A percentile compares a stretch with the other conserved stretches of the same genome.
phyloP scores from a whole-genome alignment of 495 filamentous ascomycete species.

The Apodospora peruviana region DNA sequence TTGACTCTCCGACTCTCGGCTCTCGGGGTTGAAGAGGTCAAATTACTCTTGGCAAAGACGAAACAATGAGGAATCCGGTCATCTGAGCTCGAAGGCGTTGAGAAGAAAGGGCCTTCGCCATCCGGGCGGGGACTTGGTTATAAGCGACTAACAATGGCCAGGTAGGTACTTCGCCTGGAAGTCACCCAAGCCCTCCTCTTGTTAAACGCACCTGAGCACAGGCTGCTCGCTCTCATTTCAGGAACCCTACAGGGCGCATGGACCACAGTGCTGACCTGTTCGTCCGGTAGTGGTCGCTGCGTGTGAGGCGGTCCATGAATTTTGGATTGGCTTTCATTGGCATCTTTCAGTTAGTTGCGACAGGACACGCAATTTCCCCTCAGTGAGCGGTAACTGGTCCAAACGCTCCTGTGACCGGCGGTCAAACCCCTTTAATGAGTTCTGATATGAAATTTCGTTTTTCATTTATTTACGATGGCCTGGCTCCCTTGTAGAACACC shows the following conservation, averaged over 20 bases:
- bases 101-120: slow-evolving; percentile 7
- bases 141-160: slow-evolving; percentile 23
- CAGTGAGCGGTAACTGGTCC: no score
- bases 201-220: background rate
- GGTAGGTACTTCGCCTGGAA: slow-evolving; percentile 20
- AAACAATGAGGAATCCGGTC: background rate
- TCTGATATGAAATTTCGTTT: no score
- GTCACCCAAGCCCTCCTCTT: slow-evolving; percentile 12
- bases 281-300: no score
- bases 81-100: slow-evolving; percentile 7
- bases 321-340: no score
- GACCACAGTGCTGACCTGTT: background rate
- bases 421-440: no score
- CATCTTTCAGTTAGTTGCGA: no score
- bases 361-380: no score
- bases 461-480: no score
- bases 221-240: background rate
- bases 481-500: no score
- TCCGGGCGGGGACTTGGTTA: slow-evolving; percentile 21
- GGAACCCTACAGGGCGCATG: slow-evolving; percentile 7
- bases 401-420: no score
- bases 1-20: background rate
- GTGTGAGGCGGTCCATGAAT: no score
- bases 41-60: background rate
- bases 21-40: background rate